Evolutionary conservation across 495 filamentous ascomycete genomes (phyloP), one percentile per base, ranked within the genome.

Genomic region (Cairneyella variabilis): DNA sequence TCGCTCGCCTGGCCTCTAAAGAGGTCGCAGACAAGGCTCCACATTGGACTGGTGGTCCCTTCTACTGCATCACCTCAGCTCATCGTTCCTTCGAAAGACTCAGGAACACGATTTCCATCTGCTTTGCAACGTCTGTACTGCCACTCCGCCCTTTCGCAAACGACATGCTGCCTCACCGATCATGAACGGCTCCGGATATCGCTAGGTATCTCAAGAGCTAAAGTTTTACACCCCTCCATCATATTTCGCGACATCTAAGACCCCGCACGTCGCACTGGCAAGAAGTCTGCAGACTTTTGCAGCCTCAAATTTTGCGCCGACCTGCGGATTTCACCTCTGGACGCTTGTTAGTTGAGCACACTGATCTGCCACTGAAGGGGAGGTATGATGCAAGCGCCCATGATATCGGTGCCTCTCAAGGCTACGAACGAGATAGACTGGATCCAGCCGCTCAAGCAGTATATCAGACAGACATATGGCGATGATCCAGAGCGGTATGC

Each of bases 341-440:
- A 22, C 53, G 43, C 23, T 43, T 10, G 16, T 7, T 21, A 3
- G 18, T 23, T 5, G 14, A 25, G 22, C 20, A 30, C n/a, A 14
- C 22, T 10, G 37, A 32, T 39, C 43, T 87, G 83, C 76, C 79
- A 69, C 28, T 37, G 30, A 34, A 27, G 2, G 34, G 84, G 30
- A 90, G 73, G 34, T 44, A 54, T 20, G 27, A 63, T 63, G 60
- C 60, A 63, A 40, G 80, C 89, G 65, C 89, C 91, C 41, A 97
- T 97, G 91, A 83, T 97, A 51, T 90, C 88, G 58, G 83, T 82
- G 77, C 91, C 91, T 66, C 75, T 95, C 65, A 97, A 98, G 86
- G 91, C 93, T 68, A 98, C 93, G 57, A 96, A 92, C 76, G 93
- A 98, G 76, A 96, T 97, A 66, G 93, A 98, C 79, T 98, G 95